Base-by-base conservation (phyloP, 805 yeast species). In the Hyphopichia homilentoma region DNA sequence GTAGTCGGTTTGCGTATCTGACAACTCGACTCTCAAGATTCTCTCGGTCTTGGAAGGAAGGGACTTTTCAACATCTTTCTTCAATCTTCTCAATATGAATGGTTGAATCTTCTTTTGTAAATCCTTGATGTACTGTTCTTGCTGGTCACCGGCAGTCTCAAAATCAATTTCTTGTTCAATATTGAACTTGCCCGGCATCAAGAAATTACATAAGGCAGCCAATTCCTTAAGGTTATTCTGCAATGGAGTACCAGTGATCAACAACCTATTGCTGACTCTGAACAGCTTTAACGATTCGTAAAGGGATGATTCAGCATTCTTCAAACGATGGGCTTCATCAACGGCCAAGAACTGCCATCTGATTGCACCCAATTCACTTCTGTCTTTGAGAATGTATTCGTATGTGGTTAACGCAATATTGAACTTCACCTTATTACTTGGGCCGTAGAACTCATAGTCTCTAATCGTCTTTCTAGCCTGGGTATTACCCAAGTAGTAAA, bases 281-380 rank as follows among this genome's bases (percentile, higher is more conserved):
- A 93, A 87, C 43, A 81, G 84, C 47, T 70, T 75, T 37, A 93
- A 69, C 3, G 95, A 81, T 52, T 90, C 97, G 56, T 93, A 93
- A 25, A 93, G 65, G 0, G 97, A 89, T 18, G 93, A 80, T 55
- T 89, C 97, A 0, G 96, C 85, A 54, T 93, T 93, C 48, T 93
- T 93, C 53, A 93, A 70, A 52, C 98, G 75, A 63, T 93, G 99
- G 4, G 98, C 99, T 64, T 93, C 99, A 59, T 93, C 99, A 16
- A 93, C 97, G 2, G 98, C 98, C 45, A 94, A 62, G 54, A 83
- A 93, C 55, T 89, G 97, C 99, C 99, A 93, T 56, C 75, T 83
- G 38, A 93, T 75, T 18, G 76, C 54, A 4, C 96, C 95, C 32
- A 93, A 71, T 39, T 84, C 94, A 16, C 67, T 45, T 26, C 88